Percentiles rank a stretch among this genome's conserved stretches.
phyloP scores from a whole-genome alignment of 345 rosid genomes.

The Lumnitzera racemosa region DNA sequence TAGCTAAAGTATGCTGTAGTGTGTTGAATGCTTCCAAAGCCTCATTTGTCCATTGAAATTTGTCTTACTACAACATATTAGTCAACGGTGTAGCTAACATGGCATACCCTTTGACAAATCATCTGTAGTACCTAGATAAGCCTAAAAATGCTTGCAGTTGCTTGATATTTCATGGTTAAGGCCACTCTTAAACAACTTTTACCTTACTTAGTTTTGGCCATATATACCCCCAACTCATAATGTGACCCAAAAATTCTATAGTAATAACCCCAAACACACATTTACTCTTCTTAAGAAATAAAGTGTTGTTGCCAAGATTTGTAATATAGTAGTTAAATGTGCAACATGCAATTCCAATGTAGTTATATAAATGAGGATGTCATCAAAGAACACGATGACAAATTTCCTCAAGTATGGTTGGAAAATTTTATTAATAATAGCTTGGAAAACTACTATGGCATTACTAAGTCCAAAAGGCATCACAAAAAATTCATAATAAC shows the following conservation, averaged over 20 bases:
- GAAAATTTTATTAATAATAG: too few relatives aligned
- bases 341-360: not conserved
- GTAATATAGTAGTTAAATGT: not conserved
- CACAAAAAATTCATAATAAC: too few relatives aligned
- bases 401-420: too few relatives aligned
- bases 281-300: not conserved
- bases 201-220: not conserved
- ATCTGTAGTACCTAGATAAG: not conserved
- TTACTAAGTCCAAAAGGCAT: too few relatives aligned
- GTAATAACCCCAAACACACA: not conserved
- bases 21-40: too few relatives aligned
- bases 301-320: not conserved
- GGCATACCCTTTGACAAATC: not conserved
- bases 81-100: not conserved
- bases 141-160: not conserved
- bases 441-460: too few relatives aligned
- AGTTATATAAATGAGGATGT: too few relatives aligned
- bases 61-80: not conserved
- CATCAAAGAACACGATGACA: too few relatives aligned
- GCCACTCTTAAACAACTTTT: not conserved
- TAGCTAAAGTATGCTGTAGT: too few relatives aligned
- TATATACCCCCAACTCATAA: not conserved
- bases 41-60: too few relatives aligned
- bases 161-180: not conserved
- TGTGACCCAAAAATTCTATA: not conserved